Evolutionary conservation across 2,329 filamentous ascomycete species (phyloP), one percentile per base, ranked within the genome.

Genomic region (Exserohilum rostratum): DNA sequence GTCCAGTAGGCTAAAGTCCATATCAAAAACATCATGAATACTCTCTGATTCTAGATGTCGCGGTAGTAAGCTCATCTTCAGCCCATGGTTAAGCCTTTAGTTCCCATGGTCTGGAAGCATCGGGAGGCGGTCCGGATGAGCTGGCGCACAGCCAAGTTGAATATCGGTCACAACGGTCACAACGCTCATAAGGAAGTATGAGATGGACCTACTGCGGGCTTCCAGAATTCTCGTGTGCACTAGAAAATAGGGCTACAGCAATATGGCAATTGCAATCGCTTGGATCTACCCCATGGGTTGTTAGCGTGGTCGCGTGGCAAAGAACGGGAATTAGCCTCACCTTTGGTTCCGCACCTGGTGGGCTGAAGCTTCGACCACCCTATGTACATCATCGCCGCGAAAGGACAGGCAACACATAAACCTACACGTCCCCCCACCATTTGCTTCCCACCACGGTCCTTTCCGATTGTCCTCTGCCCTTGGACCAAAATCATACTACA

Each of bases 371-470:
- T 53, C 55, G 53, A 57, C 53, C 50, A 60, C 49, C 53, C 22
- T 45, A 39, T 38, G 56, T 58, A 47, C 54, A 60, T 64, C 59
- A 64, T 59, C 55, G 57, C 49, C 46, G 45, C 58, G 18, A 46
- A 45, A 58, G 50, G 53, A 54, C 55, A 61, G 50, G 54, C 61
- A 61, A 57, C 57, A 50, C 48, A 44, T 51, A 50, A 54, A 51
- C 50, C 34, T 43, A 49, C 12, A 46, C 39, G 29, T 33, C 40
- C 46, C 17, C 37, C 50, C 42, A 38, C 40, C 22, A 27, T 25
- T 40, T 42, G 18, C 39, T 34, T 7, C 48, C 51, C 58, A 25
- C 38, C 53, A 63, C 62, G 50, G 55, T 61, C 62, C 52, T 60
- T 63, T 63, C 60, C 53, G 55, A 51, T 27, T 39, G 30, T 37